These are phyloP conservation scores for Ulvella scutata DNA, from an alignment of 139 green algal genomes.

Conservation along the genomic window DNA sequence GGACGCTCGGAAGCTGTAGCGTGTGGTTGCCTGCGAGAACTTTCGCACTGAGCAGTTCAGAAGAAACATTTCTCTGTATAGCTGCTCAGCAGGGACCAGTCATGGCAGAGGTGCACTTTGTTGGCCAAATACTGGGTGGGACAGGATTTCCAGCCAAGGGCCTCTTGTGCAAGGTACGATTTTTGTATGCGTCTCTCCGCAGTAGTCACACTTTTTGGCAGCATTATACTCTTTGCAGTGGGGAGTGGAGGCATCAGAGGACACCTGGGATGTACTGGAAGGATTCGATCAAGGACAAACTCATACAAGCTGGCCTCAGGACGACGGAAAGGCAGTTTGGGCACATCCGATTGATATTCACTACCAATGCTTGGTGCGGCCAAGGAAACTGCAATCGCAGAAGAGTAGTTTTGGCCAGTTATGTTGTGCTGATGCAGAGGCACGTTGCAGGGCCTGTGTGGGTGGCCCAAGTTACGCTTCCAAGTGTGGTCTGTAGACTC, in stretches of 20 bases:
- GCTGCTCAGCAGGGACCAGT: too few relatives aligned
- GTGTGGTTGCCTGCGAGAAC: too few relatives aligned
- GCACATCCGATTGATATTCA: constrained; percentile 60
- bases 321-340: constrained; percentile 48
- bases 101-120: constrained; percentile 61
- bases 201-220: neutral
- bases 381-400: too few relatives aligned
- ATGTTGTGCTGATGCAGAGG: neutral
- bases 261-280: constrained; percentile 54
- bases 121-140: constrained; percentile 41
- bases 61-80: too few relatives aligned
- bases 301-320: constrained; percentile 28
- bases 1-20: too few relatives aligned
- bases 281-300: constrained; percentile 47
- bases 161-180: constrained; percentile 55
- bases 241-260: constrained; percentile 26
- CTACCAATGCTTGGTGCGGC: constrained; percentile 30
- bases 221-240: constrained; percentile 23
- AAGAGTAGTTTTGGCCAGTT: too few relatives aligned
- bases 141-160: constrained; percentile 34
- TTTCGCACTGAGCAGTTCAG: too few relatives aligned
- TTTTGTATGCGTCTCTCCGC: neutral
- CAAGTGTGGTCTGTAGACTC: constrained; percentile 60
- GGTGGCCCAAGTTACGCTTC: constrained; percentile 67
- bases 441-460: constrained; percentile 23